These are phyloP conservation scores for Globisporangium viniferum DNA, from an alignment of 352 stramenopile genomes.

Conservation along the genomic window DNA sequence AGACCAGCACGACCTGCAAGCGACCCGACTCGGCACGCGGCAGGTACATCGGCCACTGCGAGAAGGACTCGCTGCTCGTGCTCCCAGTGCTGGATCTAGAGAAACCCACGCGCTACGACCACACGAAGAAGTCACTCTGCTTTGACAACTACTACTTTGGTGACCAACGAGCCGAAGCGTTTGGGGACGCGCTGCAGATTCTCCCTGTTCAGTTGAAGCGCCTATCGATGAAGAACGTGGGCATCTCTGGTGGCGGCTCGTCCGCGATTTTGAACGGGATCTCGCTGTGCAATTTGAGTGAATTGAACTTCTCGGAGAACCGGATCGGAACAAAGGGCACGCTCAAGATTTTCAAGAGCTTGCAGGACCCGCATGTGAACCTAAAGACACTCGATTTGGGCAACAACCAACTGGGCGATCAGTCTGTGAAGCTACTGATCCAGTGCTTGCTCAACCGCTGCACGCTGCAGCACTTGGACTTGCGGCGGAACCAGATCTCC, in stretches of 20 bases:
- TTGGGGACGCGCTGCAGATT: conserved; percentile 56
- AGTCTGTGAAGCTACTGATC: conserved; percentile 48
- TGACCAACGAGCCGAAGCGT: conserved; percentile 55
- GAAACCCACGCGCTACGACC: conserved; percentile 40
- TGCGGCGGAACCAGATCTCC: conserved; percentile 66
- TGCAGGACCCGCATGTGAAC: conserved; percentile 54
- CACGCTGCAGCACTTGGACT: conserved; percentile 56
- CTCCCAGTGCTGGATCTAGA: conserved; percentile 65
- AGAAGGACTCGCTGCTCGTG: conserved; percentile 57
- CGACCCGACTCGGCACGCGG: conserved; percentile 49
- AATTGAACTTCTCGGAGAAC: conserved; percentile 71
- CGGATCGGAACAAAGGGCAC: conserved; percentile 50
- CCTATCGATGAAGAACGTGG: conserved; percentile 72
- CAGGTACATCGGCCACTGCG: conserved; percentile 58
- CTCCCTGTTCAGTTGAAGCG: conserved; percentile 52
- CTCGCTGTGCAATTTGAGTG: conserved; percentile 42
- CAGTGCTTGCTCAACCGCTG: conserved; percentile 68
- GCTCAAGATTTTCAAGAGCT: conserved; percentile 48
- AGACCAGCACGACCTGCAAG: conserved; percentile 32
- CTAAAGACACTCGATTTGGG: conserved; percentile 62
- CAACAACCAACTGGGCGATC: conserved; percentile 73
- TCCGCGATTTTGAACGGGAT: conserved; percentile 59
- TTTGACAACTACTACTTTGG: conserved; percentile 82
- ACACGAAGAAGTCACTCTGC: conserved; percentile 30
- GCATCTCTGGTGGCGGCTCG: conserved; percentile 50